Evolutionary conservation across 2,329 filamentous ascomycete genomes (phyloP).

Genomic region (Ploettnerulaceae sp.): DNA sequence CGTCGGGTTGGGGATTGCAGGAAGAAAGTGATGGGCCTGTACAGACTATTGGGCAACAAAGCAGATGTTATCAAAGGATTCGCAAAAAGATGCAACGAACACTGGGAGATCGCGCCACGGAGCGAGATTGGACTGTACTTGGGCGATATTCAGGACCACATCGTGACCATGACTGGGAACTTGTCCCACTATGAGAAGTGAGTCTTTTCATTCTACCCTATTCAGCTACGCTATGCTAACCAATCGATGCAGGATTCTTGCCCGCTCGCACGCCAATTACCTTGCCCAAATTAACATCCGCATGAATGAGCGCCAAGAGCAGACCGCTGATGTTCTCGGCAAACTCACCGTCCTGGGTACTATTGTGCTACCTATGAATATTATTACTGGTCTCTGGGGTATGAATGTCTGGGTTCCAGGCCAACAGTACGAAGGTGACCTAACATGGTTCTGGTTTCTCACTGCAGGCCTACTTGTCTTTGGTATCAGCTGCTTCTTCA

Average conservation of each 20-base stretch:
- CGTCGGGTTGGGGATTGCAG: slow-evolving; percentile 87
- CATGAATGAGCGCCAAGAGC: slow-evolving; percentile 96
- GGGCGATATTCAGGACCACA: slow-evolving; percentile 98
- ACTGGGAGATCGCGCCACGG: slow-evolving; percentile 91
- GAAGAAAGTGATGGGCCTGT: slow-evolving; percentile 96
- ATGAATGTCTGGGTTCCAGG: slow-evolving; percentile 98
- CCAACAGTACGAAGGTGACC: slow-evolving; percentile 71
- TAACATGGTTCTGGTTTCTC: slow-evolving; percentile 70
- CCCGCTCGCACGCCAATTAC: slow-evolving; percentile 90
- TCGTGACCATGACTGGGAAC: slow-evolving; percentile 97
- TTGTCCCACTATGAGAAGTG: slow-evolving; percentile 94
- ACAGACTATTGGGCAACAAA: slow-evolving; percentile 90
- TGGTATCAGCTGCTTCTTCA: slow-evolving; percentile 64
- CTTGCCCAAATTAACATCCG: slow-evolving; percentile 98
- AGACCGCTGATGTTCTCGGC: slow-evolving; percentile 90
- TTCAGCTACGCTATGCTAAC: slow-evolving; percentile 11
- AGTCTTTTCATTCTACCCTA: slow-evolving; percentile 33
- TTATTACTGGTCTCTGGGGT: slow-evolving; percentile 96
- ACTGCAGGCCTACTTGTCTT: slow-evolving; percentile 75
- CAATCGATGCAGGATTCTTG: slow-evolving; percentile 61
- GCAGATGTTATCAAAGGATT: slow-evolving; percentile 99
- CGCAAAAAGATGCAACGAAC: slow-evolving; percentile 95
- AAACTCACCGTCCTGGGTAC: slow-evolving; percentile 94
- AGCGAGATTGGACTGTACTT: slow-evolving; percentile 97
- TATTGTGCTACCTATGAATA: slow-evolving; percentile 97